Base-by-base conservation (phyloP, 495 filamentous ascomycete species). In the Neurospora sp. region DNA sequence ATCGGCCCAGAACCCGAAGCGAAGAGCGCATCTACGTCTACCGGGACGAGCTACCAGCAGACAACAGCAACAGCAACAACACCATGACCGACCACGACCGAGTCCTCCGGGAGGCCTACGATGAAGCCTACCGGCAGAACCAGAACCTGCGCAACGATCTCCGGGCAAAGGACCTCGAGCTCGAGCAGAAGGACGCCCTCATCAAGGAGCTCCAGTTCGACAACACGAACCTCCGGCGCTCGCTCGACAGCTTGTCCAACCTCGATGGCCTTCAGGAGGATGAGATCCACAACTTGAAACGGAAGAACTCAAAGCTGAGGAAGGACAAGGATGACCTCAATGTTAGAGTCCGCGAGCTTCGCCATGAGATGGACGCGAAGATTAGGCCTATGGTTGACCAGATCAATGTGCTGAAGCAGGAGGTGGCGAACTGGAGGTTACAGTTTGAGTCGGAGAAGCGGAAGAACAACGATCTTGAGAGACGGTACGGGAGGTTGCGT, bases 191-290 rank as follows among this genome's bases (percentile, higher is more conserved):
- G 27, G 74, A 72, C 38, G 40, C 38, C 44, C 40, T 39, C 35
- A 71, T 72, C 38, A n/a, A 78, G 23, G 71, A 75, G 72, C 75
- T 78, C 3, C 23, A 72, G 38, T 72, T 70, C 18, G 71, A 81
- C 40, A 80, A 79, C 76, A 70, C 37, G 41, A 75, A 77, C 41
- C 78, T 80, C 11, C 75, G 76, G n/a, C 78, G 72, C 9, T 74
- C 76, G 5, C 69, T 74, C 14, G 76, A 77, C 42, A 75, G 71
- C 70, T 71, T 44, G 46, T 72, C 77, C 12, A 76, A 78, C 70
- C 69, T 72, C 48, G 77, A 79, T 6, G 72, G 73, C 39, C 73
- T 73, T 18, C 72, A 72, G 31, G 74, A 75, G 23, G 69, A 38
- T 23, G 77, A 76, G 46, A 69, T 77, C 44, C 73, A 72, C 2